Percentiles rank a stretch among this genome's conserved stretches.
These are phyloP conservation scores for Agastache rugosa DNA, from an alignment of 257 asterid genomes.

Conservation along the genomic window DNA sequence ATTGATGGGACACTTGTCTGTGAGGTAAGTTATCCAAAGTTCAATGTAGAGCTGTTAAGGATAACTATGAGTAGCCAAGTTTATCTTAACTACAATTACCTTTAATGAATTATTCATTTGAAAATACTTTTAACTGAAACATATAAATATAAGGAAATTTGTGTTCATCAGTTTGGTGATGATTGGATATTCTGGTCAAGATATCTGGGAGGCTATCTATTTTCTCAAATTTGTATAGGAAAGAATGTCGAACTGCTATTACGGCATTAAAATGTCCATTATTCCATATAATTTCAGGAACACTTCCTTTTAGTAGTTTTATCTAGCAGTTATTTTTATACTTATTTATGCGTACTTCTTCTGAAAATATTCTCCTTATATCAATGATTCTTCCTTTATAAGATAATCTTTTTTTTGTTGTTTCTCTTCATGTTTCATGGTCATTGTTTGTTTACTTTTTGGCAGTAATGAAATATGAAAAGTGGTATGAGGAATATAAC, in stretches of 20 bases:
- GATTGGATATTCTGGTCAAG: slow-evolving; percentile 17
- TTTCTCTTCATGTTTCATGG: slow-evolving; percentile 2
- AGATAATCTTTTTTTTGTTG: not conserved
- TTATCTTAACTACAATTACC: slow-evolving; percentile 24
- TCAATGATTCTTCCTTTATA: slow-evolving; percentile 21
- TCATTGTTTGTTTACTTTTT: slow-evolving; percentile 10
- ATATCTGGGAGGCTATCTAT: slow-evolving; percentile 17
- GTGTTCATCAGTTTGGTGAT: not conserved
- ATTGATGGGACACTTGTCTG: slow-evolving; percentile 78
- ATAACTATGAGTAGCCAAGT: not conserved
- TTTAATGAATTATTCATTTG: slow-evolving; percentile 15
- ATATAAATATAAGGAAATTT: slow-evolving; percentile 4
- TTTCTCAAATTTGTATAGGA: slow-evolving; percentile 10
- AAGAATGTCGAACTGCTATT: slow-evolving; percentile 4
- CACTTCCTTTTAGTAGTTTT: not conserved
- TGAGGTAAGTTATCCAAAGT: slow-evolving; percentile 62
- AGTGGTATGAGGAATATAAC: slow-evolving; percentile 24
- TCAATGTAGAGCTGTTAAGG: slow-evolving; percentile 7
- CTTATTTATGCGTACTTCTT: not conserved
- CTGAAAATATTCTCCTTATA: not conserved
- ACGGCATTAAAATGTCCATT: not conserved
- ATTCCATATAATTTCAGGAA: not conserved
- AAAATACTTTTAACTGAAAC: slow-evolving; percentile 15
- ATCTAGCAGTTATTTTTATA: slow-evolving; percentile 2
- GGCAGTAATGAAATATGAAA: slow-evolving; percentile 2